phyloP scores from a whole-genome alignment of 78 protist genomes.

The Paulinella micropora region DNA sequence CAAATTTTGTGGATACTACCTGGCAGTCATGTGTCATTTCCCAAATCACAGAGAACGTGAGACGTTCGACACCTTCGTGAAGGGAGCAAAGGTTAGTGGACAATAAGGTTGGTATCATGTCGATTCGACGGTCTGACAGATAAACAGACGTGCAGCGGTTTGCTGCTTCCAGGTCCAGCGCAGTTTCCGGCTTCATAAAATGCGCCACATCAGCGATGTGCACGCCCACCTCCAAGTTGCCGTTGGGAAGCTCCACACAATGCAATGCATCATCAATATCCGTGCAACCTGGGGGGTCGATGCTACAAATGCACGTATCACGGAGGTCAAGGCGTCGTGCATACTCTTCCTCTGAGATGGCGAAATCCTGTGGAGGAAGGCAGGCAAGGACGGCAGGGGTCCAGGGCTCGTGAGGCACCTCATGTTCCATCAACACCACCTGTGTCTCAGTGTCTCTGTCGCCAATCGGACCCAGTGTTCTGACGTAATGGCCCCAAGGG shows the following conservation, averaged over 20 bases:
- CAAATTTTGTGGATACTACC: constrained; percentile 42
- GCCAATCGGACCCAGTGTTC: background rate
- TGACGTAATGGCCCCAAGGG: background rate
- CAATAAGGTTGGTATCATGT: constrained; percentile 52
- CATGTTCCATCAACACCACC: background rate
- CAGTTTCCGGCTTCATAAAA: constrained; percentile 42
- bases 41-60: constrained; percentile 24
- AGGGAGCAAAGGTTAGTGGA: constrained; percentile 44
- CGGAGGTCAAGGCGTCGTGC: background rate
- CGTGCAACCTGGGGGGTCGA: constrained; percentile 67
- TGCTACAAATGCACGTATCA: constrained; percentile 4
- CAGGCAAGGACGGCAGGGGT: background rate
- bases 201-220: constrained; percentile 80
- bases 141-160: background rate
- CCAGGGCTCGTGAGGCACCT: background rate
- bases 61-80: constrained; percentile 23
- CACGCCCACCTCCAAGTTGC: background rate
- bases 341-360: background rate
- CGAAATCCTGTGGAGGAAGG: background rate
- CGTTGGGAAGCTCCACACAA: constrained; percentile 12
- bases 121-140: constrained; percentile 37
- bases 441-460: background rate
- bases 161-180: background rate
- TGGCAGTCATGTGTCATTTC: constrained; percentile 20
- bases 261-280: constrained; percentile 96